Conservation (phyloP, 1,284 basidiomycete species). For the Pisolithus thermaeus region DNA sequence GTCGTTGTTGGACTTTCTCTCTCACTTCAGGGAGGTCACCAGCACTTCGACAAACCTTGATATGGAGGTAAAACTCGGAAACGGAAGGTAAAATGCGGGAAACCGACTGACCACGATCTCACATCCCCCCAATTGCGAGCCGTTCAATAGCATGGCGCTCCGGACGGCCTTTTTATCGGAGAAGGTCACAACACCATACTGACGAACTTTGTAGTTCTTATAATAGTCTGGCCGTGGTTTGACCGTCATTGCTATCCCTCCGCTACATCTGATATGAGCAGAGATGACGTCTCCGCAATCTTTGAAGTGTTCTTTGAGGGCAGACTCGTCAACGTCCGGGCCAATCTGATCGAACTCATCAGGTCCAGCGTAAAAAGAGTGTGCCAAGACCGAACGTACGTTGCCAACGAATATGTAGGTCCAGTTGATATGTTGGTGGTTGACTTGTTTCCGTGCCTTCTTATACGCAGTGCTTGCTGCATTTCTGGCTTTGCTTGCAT, state of each 20-base stretch:
- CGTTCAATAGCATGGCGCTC: conserved; percentile 39
- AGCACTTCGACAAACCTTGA: conserved; percentile 38
- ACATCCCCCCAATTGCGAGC: conserved; percentile 31
- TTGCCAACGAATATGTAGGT: conserved; percentile 54
- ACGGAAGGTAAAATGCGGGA: background rate
- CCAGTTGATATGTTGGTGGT: conserved; percentile 12
- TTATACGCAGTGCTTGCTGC: conserved; percentile 19
- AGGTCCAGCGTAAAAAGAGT: background rate
- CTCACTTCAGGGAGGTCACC: conserved; percentile 48
- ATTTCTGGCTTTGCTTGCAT: conserved; percentile 14
- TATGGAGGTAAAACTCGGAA: background rate
- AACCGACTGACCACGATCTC: conserved; percentile 35
- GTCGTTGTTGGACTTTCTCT: conserved; percentile 32
- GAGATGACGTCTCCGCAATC: conserved; percentile 38
- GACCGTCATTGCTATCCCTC: conserved; percentile 35
- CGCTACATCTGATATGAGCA: conserved; percentile 44
- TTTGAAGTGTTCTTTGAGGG: conserved; percentile 35
- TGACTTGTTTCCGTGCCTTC: conserved; percentile 9
- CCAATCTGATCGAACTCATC: conserved; percentile 21
- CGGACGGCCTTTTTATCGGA: conserved; percentile 27
- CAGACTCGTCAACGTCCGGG: conserved; percentile 30
- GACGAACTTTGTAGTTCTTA: conserved; percentile 31
- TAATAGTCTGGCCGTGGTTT: conserved; percentile 23
- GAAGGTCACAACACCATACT: conserved; percentile 51
- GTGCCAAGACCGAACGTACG: conserved; percentile 31